These are phyloP conservation scores for Phaseolus coccineus DNA, from an alignment of 331 rosid species.

Conservation along the genomic window DNA sequence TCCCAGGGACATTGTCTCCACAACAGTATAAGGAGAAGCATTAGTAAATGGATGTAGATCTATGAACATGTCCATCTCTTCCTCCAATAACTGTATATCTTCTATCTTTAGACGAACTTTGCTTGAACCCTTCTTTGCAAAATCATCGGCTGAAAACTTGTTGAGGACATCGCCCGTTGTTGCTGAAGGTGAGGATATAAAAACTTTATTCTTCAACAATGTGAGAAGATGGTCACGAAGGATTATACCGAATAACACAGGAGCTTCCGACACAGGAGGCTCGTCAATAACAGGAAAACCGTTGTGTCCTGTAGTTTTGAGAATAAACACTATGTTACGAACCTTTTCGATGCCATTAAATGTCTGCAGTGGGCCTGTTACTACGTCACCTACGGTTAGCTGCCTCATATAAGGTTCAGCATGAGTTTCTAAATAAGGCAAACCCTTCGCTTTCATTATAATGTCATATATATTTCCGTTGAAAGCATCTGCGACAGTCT, in stretches of 20 bases:
- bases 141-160: conserved; percentile 67
- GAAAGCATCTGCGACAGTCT: conserved; percentile 90
- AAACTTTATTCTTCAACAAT: conserved; percentile 79
- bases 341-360: conserved; percentile 90
- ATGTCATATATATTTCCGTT: conserved; percentile 81
- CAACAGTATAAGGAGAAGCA: conserved; percentile 89
- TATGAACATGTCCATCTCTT: conserved; percentile 86
- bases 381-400: conserved; percentile 75
- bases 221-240: conserved; percentile 83
- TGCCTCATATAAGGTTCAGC: conserved; percentile 96
- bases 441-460: conserved; percentile 95
- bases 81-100: conserved; percentile 64
- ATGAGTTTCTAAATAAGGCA: conserved; percentile 83
- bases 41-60: conserved; percentile 93
- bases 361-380: conserved; percentile 85
- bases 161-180: conserved; percentile 46
- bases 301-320: conserved; percentile 70
- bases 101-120: conserved; percentile 61
- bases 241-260: conserved; percentile 76
- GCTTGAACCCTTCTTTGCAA: conserved; percentile 75
- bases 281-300: conserved; percentile 94
- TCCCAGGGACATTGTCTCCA: conserved; percentile 90
- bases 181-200: conserved; percentile 53
- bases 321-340: conserved; percentile 72
- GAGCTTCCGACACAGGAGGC: conserved; percentile 67